phyloP scores from a whole-genome alignment of 169 alveolate species.

The Eimeria praecox region DNA sequence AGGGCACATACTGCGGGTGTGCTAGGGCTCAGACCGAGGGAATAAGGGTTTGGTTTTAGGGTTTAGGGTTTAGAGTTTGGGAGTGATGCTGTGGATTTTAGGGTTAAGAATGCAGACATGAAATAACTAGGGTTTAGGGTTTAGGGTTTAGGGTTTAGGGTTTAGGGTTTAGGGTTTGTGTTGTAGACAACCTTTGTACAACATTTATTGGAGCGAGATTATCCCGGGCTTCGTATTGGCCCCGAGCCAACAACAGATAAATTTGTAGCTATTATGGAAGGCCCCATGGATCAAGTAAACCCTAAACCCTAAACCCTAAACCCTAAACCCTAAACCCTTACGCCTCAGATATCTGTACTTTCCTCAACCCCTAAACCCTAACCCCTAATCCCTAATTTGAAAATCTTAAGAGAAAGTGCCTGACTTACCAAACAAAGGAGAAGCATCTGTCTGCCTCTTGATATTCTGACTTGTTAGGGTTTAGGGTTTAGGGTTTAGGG shows the following conservation, averaged over 20 bases:
- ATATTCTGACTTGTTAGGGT: background rate
- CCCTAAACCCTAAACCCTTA: slow-evolving; percentile 3
- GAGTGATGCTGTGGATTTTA: background rate
- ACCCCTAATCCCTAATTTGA: background rate
- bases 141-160: slow-evolving; percentile 77
- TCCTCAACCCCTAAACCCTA: background rate
- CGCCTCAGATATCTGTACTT: background rate
- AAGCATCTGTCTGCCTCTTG: background rate
- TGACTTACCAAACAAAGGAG: background rate
- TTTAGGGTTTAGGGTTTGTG: slow-evolving; percentile 33
- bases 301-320: slow-evolving; percentile 36
- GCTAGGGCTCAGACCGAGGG: background rate
- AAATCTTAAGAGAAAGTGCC: background rate
- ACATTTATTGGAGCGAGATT: slow-evolving; percentile 86
- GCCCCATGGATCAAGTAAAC: slow-evolving; percentile 83
- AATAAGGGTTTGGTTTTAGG: background rate
- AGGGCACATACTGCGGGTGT: background rate
- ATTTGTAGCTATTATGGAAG: slow-evolving; percentile 88
- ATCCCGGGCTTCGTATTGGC: slow-evolving; percentile 89
- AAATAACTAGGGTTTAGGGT: background rate
- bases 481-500: slow-evolving; percentile 34
- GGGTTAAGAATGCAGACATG: slow-evolving; percentile 60
- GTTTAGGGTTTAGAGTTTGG: slow-evolving; percentile 24
- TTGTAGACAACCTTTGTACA: slow-evolving; percentile 86
- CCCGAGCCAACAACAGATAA: slow-evolving; percentile 93